phyloP scores from a whole-genome alignment of 805 yeast genomes.

The Cyberlindnera nakhonratchasimensis region DNA sequence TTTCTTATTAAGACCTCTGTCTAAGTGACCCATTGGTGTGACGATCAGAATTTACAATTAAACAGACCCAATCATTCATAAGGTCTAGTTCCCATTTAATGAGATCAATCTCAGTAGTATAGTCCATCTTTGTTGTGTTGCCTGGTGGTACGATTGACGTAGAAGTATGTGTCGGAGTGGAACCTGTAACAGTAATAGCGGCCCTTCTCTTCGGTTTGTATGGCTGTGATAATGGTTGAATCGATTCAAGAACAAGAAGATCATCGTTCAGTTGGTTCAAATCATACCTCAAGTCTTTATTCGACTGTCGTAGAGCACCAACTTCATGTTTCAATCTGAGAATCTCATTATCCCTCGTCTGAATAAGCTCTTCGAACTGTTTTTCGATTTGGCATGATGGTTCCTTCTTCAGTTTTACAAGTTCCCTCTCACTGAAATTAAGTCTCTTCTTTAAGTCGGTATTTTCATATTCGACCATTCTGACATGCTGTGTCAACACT shows the following conservation, averaged over 20 bases:
- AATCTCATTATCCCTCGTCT: conserved; percentile 1
- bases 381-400: not conserved
- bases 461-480: conserved; percentile 18
- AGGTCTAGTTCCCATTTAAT: conserved; percentile 18
- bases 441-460: conserved; percentile 10
- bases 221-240: not conserved
- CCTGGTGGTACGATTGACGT: no score
- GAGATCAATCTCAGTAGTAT: conserved; percentile 2
- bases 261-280: conserved; percentile 11
- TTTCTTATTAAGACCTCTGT: no score
- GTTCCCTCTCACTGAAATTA: not conserved
- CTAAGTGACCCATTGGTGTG: not conserved
- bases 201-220: not conserved
- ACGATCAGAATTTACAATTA: not conserved
- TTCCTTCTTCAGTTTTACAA: not conserved
- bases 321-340: conserved; percentile 3
- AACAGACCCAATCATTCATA: conserved; percentile 13
- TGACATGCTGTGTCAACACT: conserved; percentile 17
- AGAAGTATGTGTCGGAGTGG: no score
- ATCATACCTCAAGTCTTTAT: conserved; percentile 4
- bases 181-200: no score
- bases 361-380: not conserved
- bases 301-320: not conserved
- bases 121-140: not conserved
- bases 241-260: conserved; percentile 1